phyloP scores from a whole-genome alignment of 768 basidiomycete genomes.

The Pleurotus djamor region DNA sequence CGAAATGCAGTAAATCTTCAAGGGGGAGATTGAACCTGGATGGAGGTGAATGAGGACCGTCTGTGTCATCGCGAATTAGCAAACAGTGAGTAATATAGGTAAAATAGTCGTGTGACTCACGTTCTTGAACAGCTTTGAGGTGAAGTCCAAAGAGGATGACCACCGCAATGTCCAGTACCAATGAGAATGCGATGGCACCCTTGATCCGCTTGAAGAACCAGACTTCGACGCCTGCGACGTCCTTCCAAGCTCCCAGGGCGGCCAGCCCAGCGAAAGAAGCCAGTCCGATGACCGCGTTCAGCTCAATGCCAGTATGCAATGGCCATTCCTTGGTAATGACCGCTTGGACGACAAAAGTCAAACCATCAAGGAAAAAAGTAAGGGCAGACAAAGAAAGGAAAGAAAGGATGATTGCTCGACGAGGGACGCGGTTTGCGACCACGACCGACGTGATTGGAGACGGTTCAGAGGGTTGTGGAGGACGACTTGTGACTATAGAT shows the following conservation, averaged over 20 bases:
- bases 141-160: slow-evolving; percentile 50
- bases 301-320: slow-evolving; percentile 57
- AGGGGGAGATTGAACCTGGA: slow-evolving; percentile 11
- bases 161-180: slow-evolving; percentile 60
- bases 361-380: slow-evolving; percentile 77
- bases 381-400: slow-evolving; percentile 69
- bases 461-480: slow-evolving; percentile 41
- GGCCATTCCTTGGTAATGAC: slow-evolving; percentile 70
- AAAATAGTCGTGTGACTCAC: slow-evolving; percentile 23
- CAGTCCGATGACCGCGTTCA: slow-evolving; percentile 67
- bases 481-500: slow-evolving; percentile 53
- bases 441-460: slow-evolving; percentile 79
- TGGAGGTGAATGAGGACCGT: slow-evolving; percentile 25
- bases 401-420: slow-evolving; percentile 71
- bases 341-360: slow-evolving; percentile 63
- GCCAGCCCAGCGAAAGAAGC: slow-evolving; percentile 71
- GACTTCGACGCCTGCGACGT: slow-evolving; percentile 64
- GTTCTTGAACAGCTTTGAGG: slow-evolving; percentile 28
- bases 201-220: slow-evolving; percentile 65
- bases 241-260: slow-evolving; percentile 78
- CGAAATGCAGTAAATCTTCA: slow-evolving; percentile 30
- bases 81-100: not conserved
- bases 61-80: not conserved
- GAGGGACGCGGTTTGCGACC: slow-evolving; percentile 69
- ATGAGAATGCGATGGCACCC: slow-evolving; percentile 46